A percentile compares a stretch with the other conserved stretches of the same genome.
Conservation (phyloP, 1,139 yeast species). For the Scheffersomyces illinoinensis region DNA sequence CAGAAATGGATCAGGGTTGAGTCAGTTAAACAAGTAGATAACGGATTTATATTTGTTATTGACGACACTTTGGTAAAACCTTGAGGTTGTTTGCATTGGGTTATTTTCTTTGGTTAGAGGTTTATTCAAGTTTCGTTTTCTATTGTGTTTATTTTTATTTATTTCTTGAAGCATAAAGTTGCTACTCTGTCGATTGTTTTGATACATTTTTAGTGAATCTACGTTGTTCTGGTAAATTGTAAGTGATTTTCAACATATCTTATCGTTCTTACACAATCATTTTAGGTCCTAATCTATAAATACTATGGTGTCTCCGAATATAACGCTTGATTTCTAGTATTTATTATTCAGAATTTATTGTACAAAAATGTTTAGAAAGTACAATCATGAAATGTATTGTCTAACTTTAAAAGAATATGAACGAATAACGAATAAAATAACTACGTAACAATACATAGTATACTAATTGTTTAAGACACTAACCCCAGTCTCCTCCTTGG, state of each 20-base stretch:
- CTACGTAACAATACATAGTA: neutral
- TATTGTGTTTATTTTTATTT: neutral
- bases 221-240: neutral
- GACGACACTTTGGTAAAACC: constrained; percentile 15
- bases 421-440: neutral
- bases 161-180: neutral
- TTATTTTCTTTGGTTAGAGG: neutral
- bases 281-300: too few species aligned
- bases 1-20: constrained; percentile 34
- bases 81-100: neutral
- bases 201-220: neutral
- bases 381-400: neutral
- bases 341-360: neutral
- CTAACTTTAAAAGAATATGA: too few species aligned
- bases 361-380: too few species aligned
- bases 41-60: constrained; percentile 51
- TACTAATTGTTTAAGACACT: constrained; percentile 23
- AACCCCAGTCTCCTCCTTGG: constrained; percentile 60
- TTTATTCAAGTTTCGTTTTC: neutral
- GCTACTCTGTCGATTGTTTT: neutral
- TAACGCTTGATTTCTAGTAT: too few species aligned
- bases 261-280: too few species aligned
- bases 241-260: too few species aligned
- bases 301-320: too few species aligned
- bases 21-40: constrained; percentile 48